Evolutionary conservation across 805 yeast species (phyloP).

Genomic region (Yarrowia bubula): DNA sequence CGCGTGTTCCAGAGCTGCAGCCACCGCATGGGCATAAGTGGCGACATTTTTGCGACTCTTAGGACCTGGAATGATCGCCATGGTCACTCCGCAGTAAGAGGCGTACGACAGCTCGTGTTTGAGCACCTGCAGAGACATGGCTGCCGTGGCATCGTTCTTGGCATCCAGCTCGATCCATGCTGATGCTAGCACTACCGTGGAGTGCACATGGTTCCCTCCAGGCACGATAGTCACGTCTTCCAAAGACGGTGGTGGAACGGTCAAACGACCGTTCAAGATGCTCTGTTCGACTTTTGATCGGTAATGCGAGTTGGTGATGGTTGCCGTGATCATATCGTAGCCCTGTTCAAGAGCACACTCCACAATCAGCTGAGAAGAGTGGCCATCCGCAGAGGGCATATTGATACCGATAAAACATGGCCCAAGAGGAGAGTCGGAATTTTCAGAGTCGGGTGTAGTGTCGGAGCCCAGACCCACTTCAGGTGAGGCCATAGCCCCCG

Average conservation of each 20-base stretch:
- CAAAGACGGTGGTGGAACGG: constrained; percentile 45
- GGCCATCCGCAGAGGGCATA: constrained; percentile 38
- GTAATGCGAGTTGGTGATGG: constrained; percentile 51
- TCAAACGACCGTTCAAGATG: not conserved
- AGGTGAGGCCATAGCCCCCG: not conserved
- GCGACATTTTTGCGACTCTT: constrained; percentile 53
- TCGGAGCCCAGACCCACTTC: not conserved
- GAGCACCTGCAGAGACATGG: constrained; percentile 57
- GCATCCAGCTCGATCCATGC: constrained; percentile 72
- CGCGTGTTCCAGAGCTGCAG: constrained; percentile 37
- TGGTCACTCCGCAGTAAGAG: constrained; percentile 54
- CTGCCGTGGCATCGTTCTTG: constrained; percentile 48
- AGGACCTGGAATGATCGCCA: constrained; percentile 64
- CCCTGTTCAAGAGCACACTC: constrained; percentile 43
- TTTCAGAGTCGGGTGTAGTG: not conserved
- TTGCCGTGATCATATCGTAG: constrained; percentile 53
- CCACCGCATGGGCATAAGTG: constrained; percentile 48
- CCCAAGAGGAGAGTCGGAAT: not conserved
- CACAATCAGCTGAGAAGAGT: constrained; percentile 35
- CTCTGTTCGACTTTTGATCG: constrained; percentile 28
- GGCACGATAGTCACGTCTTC: constrained; percentile 47
- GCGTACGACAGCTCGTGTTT: constrained; percentile 59
- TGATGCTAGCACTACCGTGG: constrained; percentile 56
- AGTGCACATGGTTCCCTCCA: constrained; percentile 43
- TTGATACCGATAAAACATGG: constrained; percentile 39